Evolutionary conservation across 1,284 basidiomycete species (phyloP).

Genomic region (Trichosporon sp.): DNA sequence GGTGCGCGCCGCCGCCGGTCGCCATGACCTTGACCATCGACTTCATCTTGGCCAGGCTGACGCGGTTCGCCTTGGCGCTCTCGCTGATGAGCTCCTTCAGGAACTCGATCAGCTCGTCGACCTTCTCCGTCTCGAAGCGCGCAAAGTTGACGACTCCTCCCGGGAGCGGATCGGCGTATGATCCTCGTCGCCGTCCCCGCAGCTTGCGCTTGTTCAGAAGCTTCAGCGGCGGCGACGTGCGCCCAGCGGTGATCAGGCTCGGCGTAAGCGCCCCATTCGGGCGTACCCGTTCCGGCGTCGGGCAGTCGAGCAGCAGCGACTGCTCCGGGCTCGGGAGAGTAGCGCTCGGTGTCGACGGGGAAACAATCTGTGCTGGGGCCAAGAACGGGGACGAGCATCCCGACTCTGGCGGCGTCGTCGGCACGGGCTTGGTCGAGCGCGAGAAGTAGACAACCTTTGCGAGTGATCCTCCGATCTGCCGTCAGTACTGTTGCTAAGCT

Average conservation of each 20-base stretch:
- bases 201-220: slow-evolving; percentile 11
- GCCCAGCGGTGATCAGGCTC: slow-evolving; percentile 46
- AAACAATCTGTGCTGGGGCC: slow-evolving; percentile 39
- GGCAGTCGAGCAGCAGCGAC: slow-evolving; percentile 17
- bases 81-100: slow-evolving; percentile 81
- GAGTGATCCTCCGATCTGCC: slow-evolving; percentile 88
- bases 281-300: slow-evolving; percentile 47
- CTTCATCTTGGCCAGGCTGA: slow-evolving; percentile 86
- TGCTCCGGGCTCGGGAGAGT: slow-evolving; percentile 30
- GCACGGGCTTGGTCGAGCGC: slow-evolving; percentile 60
- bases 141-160: slow-evolving; percentile 97
- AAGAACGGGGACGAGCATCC: slow-evolving; percentile 40
- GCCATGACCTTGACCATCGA: slow-evolving; percentile 93
- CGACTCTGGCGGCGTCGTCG: slow-evolving; percentile 42
- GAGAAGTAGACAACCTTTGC: slow-evolving; percentile 99
- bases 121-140: slow-evolving; percentile 90
- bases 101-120: slow-evolving; percentile 80
- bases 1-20: slow-evolving; percentile 95
- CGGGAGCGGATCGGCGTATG: slow-evolving; percentile 72
- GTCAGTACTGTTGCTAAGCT: not conserved
- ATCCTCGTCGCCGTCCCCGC: slow-evolving; percentile 55
- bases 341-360: slow-evolving; percentile 17
- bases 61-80: slow-evolving; percentile 81
- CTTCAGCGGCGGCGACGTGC: slow-evolving; percentile 24
- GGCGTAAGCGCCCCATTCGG: slow-evolving; percentile 77